Base-by-base conservation (phyloP, 805 yeast genomes). In the Candida nonsorbophila region DNA sequence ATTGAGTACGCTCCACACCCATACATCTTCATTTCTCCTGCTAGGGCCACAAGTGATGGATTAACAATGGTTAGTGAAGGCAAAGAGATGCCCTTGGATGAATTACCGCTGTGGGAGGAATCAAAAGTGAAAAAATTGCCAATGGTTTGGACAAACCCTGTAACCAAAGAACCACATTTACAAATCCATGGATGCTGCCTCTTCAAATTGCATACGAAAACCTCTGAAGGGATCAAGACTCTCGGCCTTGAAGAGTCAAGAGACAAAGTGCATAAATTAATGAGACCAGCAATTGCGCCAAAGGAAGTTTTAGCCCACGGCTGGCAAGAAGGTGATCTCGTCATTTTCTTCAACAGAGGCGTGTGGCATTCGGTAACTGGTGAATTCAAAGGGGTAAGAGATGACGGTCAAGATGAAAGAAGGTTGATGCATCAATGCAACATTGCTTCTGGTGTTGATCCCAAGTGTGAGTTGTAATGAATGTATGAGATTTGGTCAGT, bases 361-460 rank as follows among this genome's bases (percentile, higher is more conserved):
- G 88, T 86, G 7, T 83, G 90, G 82, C 95, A 86, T 52, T 77
- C 90, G 2, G 95, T 86, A 18, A 85, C 95, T 10, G 94, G 95
- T 29, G 94, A 85, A 56, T 80, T 86, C 58, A 62, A 63, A 43
- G 69, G 67, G 4, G 53, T 57, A 25, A 42, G 42, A 5, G 32
- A 38, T 13, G 45, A 49, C 24, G 78, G 73, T 12, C 70, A 71
- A 12, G 84, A 81, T 27, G 92, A 85, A 50, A 76, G 74, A 46
- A 74, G 95, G 55, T 66, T 86, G 49, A 85, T 86, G 94, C 95
- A 86, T 51, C 95, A 86, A 62, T 86, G 95, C 61, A 86, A 86
- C 60, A 83, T 86, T 52, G 94, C 95, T 13, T 74, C 85, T 49
- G 88, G 86, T 6, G 41, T 49, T 10, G 90, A 82, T 48, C 94